Evolutionary conservation across 371 early-diverging fungal species (phyloP), one percentile per base, ranked within the genome.

Genomic region (Zychaea mexicana): DNA sequence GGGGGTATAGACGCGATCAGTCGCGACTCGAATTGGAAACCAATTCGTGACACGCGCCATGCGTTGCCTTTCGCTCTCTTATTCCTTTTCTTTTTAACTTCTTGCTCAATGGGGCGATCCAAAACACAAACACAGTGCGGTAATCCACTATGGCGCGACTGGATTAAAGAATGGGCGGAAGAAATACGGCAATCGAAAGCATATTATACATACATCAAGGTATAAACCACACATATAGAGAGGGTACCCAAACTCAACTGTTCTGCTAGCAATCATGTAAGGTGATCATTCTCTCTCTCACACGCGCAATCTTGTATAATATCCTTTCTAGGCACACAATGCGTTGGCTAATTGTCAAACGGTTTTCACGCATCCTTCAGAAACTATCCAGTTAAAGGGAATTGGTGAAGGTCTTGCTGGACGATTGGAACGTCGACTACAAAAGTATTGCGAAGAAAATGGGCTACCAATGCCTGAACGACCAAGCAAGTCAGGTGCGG

Each of bases 141-240:
- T 17, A 90, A 90, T 64, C 88, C 89, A 15, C 66, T 88, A 24
- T 79, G 74, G 64, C 71, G 85, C 15, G 68, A 82, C 38, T 90
- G 89, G 89, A 68, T 90, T 15, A 76, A 75, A 21, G 88, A 89
- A 64, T 86, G 86, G 87, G 80, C 83, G 82, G 79, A 81, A 28
- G 39, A 68, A 22, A 60, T 55, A 3, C 49, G 64, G 9, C 71
- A 71, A 52, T 65, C 59, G 39, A 86, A 82, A 47, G 55, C 76
- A 0, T 86, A 79, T 52, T 83, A 64, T 59, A 81, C 79, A 1
- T 86, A 85, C 61, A 85, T 78, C 70, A 88, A 82, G 76, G 90
- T 88, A 71, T 19, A 38, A 42, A 17, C 22, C 24, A 28, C 7
- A 26, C n/a, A 42, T n/a, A n/a, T n/a, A n/a, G n/a, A n/a, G n/a